Percentiles rank a stretch among this genome's conserved stretches.
phyloP scores from a whole-genome alignment of 2,329 filamentous ascomycete species.

The Nothophoma quercina region DNA sequence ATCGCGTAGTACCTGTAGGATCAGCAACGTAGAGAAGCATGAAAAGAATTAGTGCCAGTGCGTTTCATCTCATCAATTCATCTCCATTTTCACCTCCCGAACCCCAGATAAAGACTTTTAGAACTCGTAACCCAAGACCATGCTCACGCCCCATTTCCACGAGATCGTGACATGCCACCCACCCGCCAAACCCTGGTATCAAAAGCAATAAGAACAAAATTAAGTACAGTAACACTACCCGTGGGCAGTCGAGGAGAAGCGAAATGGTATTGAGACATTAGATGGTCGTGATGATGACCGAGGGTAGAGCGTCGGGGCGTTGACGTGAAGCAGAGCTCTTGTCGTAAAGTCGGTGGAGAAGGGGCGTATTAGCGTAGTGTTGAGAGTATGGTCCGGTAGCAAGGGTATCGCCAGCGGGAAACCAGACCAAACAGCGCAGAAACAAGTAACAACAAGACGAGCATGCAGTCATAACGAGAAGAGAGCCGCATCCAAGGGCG shows the following conservation, averaged over 20 bases:
- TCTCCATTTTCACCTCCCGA: background rate
- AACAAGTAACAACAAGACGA: constrained; percentile 13
- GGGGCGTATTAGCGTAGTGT: background rate
- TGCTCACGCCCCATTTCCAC: background rate
- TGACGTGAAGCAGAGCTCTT: constrained; percentile 19
- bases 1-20: too few relatives aligned
- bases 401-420: constrained; percentile 7
- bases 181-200: constrained; percentile 30
- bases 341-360: background rate
- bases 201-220: constrained; percentile 29
- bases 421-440: constrained; percentile 10
- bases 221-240: constrained; percentile 33
- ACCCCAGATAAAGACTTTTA: background rate
- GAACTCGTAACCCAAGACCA: background rate
- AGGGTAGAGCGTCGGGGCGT: constrained; percentile 30
- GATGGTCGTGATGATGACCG: constrained; percentile 37
- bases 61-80: background rate
- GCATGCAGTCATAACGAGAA: background rate
- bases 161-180: background rate
- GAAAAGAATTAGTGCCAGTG: too few relatives aligned
- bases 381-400: constrained; percentile 8
- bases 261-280: constrained; percentile 48
- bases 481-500: constrained; percentile 7
- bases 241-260: constrained; percentile 7
- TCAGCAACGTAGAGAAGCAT: too few relatives aligned